phyloP scores from a whole-genome alignment of 768 basidiomycete genomes.

The Harrya chromipes region DNA sequence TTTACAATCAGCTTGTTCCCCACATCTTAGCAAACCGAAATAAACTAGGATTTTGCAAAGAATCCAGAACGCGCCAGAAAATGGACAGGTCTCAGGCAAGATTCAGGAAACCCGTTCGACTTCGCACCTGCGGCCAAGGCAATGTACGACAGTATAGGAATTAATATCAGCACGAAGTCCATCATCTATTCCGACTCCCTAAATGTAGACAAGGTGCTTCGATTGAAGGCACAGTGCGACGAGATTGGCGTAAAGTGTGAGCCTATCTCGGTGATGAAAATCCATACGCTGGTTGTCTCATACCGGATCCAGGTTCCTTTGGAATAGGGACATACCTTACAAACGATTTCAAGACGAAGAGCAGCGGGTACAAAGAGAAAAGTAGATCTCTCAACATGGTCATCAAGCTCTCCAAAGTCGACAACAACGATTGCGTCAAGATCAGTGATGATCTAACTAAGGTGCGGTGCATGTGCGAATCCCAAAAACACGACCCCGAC shows the following conservation, averaged over 20 bases:
- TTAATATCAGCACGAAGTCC: conserved; percentile 60
- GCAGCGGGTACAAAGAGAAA: conserved; percentile 46
- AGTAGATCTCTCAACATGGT: conserved; percentile 92
- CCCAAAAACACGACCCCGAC: background rate
- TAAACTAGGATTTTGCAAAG: conserved; percentile 50
- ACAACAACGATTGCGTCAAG: conserved; percentile 80
- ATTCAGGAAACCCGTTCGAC: conserved; percentile 86
- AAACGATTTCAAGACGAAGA: conserved; percentile 71
- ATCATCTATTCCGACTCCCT: conserved; percentile 87
- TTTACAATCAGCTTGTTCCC: background rate
- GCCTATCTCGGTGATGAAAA: conserved; percentile 3
- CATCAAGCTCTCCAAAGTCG: conserved; percentile 81
- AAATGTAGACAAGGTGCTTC: conserved; percentile 65
- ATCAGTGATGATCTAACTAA: conserved; percentile 91
- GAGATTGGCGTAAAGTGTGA: conserved; percentile 68
- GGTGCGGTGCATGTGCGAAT: conserved; percentile 32
- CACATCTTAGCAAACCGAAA: background rate
- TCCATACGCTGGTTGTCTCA: background rate
- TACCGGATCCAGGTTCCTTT: conserved; percentile 59
- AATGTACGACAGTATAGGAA: conserved; percentile 67
- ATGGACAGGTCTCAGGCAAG: conserved; percentile 88
- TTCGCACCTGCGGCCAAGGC: conserved; percentile 74
- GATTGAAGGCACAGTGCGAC: conserved; percentile 67
- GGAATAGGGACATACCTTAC: conserved; percentile 93
- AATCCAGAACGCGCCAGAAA: conserved; percentile 58